phyloP scores from a whole-genome alignment of 2,329 filamentous ascomycete species.

The Neopestalotiopsis sp. region DNA sequence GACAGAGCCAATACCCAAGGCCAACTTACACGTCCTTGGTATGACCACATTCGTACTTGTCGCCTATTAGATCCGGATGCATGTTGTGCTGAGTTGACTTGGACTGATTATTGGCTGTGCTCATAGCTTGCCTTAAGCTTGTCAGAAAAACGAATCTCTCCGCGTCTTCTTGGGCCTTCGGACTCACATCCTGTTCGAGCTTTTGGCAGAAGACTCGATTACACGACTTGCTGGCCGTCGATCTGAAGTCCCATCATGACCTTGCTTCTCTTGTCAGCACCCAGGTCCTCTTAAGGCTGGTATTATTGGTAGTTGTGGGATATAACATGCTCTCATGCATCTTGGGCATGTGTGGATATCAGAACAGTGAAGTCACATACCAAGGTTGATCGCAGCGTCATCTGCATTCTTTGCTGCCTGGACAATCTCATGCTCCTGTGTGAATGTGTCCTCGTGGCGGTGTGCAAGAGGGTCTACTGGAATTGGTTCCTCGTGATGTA shows the following conservation, averaged over 20 bases:
- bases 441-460: too few relatives aligned
- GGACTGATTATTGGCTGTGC: neutral
- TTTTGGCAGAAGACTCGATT: neutral
- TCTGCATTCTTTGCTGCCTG: neutral
- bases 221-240: neutral
- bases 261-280: neutral
- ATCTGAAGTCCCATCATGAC: conserved; percentile 10
- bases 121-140: neutral
- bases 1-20: too few relatives aligned
- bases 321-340: neutral
- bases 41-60: conserved; percentile 4
- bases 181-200: neutral
- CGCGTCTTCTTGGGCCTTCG: neutral
- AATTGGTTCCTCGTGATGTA: neutral
- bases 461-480: neutral
- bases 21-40: neutral
- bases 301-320: neutral
- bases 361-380: neutral
- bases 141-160: neutral
- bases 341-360: neutral
- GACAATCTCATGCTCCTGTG: neutral
- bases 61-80: neutral
- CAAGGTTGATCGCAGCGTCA: neutral
- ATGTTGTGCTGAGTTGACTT: neutral
- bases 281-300: neutral